phyloP scores from a whole-genome alignment of 352 stramenopile genomes.

The Pythium periplocum region DNA sequence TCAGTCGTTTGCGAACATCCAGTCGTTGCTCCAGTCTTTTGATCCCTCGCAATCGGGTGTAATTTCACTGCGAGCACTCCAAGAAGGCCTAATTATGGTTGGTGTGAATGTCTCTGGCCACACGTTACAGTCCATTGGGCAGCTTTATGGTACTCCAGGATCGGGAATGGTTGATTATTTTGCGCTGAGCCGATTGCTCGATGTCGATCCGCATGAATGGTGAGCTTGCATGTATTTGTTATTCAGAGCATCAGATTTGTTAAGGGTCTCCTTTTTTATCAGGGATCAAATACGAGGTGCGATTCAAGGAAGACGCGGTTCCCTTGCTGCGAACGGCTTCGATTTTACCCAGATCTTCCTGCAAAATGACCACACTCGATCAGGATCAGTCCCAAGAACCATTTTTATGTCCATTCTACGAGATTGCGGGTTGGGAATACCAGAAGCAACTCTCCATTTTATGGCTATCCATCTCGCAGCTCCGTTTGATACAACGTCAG shows the following conservation, averaged over 20 bases:
- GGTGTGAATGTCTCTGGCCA: constrained; percentile 32
- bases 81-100: constrained; percentile 41
- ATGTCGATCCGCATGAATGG: constrained; percentile 49
- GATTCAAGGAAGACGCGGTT: constrained; percentile 21
- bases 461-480: constrained; percentile 42
- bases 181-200: constrained; percentile 36
- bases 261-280: constrained; percentile 1
- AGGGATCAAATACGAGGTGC: constrained; percentile 43
- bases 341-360: constrained; percentile 34
- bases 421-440: constrained; percentile 27
- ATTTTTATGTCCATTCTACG: constrained; percentile 34
- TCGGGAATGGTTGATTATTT: constrained; percentile 49
- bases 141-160: constrained; percentile 33
- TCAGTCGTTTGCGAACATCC: constrained; percentile 37
- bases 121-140: constrained; percentile 27
- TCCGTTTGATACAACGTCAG: constrained; percentile 39
- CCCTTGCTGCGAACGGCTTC: constrained; percentile 27
- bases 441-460: constrained; percentile 42
- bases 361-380: constrained; percentile 32
- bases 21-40: constrained; percentile 47
- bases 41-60: constrained; percentile 30
- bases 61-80: constrained; percentile 31
- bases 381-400: constrained; percentile 33
- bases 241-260: neutral
- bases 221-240: constrained; percentile 14